Evolutionary conservation across 1,284 basidiomycete genomes (phyloP).

Genomic region (Gyrodon tennesseensis): DNA sequence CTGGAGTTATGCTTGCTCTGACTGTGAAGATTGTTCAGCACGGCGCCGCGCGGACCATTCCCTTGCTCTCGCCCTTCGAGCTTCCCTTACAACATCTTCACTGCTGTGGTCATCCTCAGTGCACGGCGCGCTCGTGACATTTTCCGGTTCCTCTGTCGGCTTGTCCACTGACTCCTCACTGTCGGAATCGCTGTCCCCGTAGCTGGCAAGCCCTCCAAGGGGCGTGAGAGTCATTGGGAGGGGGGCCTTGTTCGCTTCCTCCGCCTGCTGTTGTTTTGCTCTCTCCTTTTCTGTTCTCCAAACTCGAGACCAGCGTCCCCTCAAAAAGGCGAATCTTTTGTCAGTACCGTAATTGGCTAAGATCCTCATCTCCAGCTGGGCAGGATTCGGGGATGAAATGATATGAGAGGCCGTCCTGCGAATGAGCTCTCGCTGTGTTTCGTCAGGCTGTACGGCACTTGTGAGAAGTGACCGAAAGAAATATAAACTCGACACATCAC

Average conservation of each 20-base stretch:
- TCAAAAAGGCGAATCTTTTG: slow-evolving; percentile 72
- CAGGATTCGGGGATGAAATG: slow-evolving; percentile 66
- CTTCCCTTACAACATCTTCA: slow-evolving; percentile 50
- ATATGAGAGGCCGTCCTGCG: slow-evolving; percentile 70
- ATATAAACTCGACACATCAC: slow-evolving; percentile 42
- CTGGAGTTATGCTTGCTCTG: slow-evolving; percentile 12
- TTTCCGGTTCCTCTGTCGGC: slow-evolving; percentile 13
- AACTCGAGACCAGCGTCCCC: slow-evolving; percentile 65
- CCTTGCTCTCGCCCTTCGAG: slow-evolving; percentile 55
- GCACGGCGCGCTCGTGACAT: slow-evolving; percentile 4
- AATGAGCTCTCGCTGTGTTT: slow-evolving; percentile 67
- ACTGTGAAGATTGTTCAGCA: slow-evolving; percentile 22
- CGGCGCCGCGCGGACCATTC: slow-evolving; percentile 58
- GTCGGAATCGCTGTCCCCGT: slow-evolving; percentile 58
- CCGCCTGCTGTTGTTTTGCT: slow-evolving; percentile 37
- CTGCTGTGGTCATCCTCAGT: slow-evolving; percentile 3
- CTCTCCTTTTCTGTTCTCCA: slow-evolving; percentile 54
- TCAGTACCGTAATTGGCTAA: slow-evolving; percentile 76
- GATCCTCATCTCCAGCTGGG: slow-evolving; percentile 83
- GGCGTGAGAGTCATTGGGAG: slow-evolving; percentile 31
- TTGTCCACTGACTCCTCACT: slow-evolving; percentile 34
- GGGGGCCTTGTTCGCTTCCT: slow-evolving; percentile 25
- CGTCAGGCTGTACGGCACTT: slow-evolving; percentile 58
- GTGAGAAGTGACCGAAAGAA: slow-evolving; percentile 23
- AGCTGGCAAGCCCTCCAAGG: slow-evolving; percentile 57